Base-by-base conservation (phyloP, 2,329 filamentous ascomycete genomes). In the Colletotrichum orchidophilum region DNA sequence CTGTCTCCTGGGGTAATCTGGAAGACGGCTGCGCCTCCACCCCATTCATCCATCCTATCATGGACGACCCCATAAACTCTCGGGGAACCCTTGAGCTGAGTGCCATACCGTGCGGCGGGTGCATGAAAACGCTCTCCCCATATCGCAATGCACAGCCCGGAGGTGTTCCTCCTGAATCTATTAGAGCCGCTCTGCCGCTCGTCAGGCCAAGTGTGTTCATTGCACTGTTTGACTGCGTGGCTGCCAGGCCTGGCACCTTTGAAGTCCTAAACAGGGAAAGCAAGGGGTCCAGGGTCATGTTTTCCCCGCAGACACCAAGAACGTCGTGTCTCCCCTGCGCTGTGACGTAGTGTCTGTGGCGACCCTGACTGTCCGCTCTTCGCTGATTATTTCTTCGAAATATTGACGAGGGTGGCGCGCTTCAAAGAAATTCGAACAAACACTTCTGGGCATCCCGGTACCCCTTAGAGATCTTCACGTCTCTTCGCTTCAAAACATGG, bases 321-420 rank as follows among this genome's bases (percentile, higher is more conserved):
- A 62, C 27, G 24, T 33, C 15, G 8, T 9, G 31, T 24, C 12
- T 35, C 42, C 26, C 5, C 58, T 35, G 59, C 52, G 31, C 29
- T 26, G 50, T 70, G 67, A 70, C 67, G 67, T 70, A 62, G 64
- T 67, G 50, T 31, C 50, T 26, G 49, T 35, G 12, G 15, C 49
- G 39, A n/a, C 15, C 50, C 29, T 50, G 39, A 13, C 26, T 26
- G 12, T 18, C 26, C 27, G 63, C 18, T 61, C 24, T 13, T 65
- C 39, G 53, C n/a, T 13, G 7, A 12, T 9, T 42, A 46, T 46
- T 31, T 27, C 31, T 52, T 24, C 26, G n/a, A 27, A 5, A 53
- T 27, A 60, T 24, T 21, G 53, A 42, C 61, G 46, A 69, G 61
- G 31, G 35, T 65, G 53, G 61, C 61, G 61, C 54, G 53, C 42